These are phyloP conservation scores for Spiraea crenata DNA, from an alignment of 331 rosid species.

Conservation along the genomic window DNA sequence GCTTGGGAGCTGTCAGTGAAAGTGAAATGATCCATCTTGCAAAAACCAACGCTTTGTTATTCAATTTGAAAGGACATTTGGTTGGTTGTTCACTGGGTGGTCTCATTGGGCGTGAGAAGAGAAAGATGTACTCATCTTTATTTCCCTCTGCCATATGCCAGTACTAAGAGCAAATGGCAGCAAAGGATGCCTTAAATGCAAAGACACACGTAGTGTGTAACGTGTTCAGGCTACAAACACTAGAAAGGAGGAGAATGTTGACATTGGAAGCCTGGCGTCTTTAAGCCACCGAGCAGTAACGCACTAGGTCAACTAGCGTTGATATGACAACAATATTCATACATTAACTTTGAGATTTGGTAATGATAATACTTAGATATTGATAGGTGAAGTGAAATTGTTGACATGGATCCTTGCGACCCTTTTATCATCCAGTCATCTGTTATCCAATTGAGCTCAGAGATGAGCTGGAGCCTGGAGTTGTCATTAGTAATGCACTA, in stretches of 20 bases:
- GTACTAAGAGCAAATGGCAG: conserved; percentile 19
- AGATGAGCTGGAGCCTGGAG: too few species aligned
- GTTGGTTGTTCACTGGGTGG: conserved; percentile 38
- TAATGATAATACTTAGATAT: too few species aligned
- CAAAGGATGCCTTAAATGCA: conserved; percentile 47
- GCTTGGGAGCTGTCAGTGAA: conserved; percentile 66
- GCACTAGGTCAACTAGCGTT: too few species aligned
- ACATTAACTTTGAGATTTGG: too few species aligned
- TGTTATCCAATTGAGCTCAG: too few species aligned
- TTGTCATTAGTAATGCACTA: too few species aligned
- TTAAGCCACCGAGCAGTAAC: too few species aligned
- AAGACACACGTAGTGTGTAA: conserved; percentile 23
- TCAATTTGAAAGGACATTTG: conserved; percentile 64
- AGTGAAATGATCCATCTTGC: conserved; percentile 37
- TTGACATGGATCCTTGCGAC: too few species aligned
- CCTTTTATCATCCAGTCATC: too few species aligned
- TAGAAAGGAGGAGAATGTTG: conserved; percentile 27
- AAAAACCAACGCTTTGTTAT: conserved; percentile 27
- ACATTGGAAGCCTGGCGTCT: too few species aligned
- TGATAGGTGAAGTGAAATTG: too few species aligned
- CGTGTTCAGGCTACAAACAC: background rate
- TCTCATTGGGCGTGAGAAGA: conserved; percentile 32
- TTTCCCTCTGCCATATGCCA: conserved; percentile 57
- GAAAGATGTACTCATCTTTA: conserved; percentile 47
- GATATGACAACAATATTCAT: too few species aligned